Evolutionary conservation across 202 grass and related monocot species (phyloP).

Genomic region (Carex arenaria): DNA sequence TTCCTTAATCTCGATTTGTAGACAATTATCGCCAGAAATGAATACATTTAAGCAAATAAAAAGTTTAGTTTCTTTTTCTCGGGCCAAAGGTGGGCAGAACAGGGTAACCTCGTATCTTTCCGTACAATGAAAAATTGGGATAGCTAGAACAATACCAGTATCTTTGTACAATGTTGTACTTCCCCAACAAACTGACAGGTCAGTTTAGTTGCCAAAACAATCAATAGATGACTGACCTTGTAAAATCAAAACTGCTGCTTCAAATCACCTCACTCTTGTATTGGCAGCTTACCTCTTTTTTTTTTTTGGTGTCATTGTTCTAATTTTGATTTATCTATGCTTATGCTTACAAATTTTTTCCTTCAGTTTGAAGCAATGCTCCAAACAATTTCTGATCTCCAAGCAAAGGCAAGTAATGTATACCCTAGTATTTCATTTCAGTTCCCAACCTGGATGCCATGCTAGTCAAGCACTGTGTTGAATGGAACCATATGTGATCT

Average conservation of each 20-base stretch:
- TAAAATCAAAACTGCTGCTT: not conserved
- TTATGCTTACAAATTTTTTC: not conserved
- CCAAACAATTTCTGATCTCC: conserved; percentile 31
- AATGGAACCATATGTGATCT: not conserved
- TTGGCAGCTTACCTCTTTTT: not conserved
- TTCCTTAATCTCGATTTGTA: not conserved
- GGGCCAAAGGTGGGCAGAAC: not conserved
- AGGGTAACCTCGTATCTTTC: not conserved
- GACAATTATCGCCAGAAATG: not conserved
- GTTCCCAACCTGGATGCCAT: not conserved
- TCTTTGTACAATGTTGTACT: not conserved
- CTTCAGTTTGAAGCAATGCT: conserved; percentile 25
- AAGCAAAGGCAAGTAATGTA: conserved; percentile 27
- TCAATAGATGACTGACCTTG: not conserved
- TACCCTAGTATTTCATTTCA: not conserved
- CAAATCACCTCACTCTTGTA: not conserved
- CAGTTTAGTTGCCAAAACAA: not conserved
- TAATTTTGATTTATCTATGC: not conserved
- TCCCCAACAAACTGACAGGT: not conserved
- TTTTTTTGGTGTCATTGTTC: not conserved
- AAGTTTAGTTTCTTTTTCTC: not conserved
- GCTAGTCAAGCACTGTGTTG: not conserved
- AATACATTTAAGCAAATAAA: not conserved
- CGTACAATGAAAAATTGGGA: not conserved
- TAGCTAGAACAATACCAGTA: not conserved